These are phyloP conservation scores for Aquanectria penicillioides DNA, from an alignment of 2,329 filamentous ascomycete species.

Conservation along the genomic window DNA sequence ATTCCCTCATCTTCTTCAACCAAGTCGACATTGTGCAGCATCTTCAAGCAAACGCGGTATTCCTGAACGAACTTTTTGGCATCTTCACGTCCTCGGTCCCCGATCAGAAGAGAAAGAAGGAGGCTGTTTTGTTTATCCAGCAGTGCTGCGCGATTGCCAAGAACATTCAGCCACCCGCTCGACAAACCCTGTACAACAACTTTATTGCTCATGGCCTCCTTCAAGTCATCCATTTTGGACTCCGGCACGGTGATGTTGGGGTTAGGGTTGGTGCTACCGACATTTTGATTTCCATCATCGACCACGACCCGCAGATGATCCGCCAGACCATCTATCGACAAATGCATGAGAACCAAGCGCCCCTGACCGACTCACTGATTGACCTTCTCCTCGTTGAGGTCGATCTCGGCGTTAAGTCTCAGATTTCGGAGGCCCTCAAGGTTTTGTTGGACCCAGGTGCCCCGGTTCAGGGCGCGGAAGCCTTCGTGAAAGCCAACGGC, in stretches of 20 bases:
- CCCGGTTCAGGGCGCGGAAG: constrained; percentile 60
- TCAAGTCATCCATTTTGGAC: constrained; percentile 88
- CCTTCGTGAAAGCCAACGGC: constrained; percentile 69
- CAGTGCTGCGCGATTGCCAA: constrained; percentile 96
- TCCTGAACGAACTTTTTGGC: constrained; percentile 86
- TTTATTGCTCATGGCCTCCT: constrained; percentile 90
- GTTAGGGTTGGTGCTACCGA: constrained; percentile 94
- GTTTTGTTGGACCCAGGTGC: constrained; percentile 82
- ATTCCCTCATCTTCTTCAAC: constrained; percentile 98
- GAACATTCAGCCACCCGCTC: constrained; percentile 85
- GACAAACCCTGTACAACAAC: constrained; percentile 86
- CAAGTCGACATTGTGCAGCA: constrained; percentile 98
- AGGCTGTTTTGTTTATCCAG: constrained; percentile 95
- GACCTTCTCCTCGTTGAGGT: constrained; percentile 91
- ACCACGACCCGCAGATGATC: constrained; percentile 95
- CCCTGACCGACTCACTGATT: constrained; percentile 90
- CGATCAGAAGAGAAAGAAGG: constrained; percentile 82
- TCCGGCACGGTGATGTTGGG: constrained; percentile 84
- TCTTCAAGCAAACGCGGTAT: constrained; percentile 82
- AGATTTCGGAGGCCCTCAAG: constrained; percentile 95
- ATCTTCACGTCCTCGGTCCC: constrained; percentile 78
- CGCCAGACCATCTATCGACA: constrained; percentile 92
- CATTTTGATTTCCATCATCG: constrained; percentile 91
- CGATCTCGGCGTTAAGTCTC: constrained; percentile 93
- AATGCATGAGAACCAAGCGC: constrained; percentile 84